Percentiles rank a stretch among this genome's conserved stretches.
Conservation (phyloP, 192 early-diverging fungal genomes). For the Entomortierella chlamydospora region DNA sequence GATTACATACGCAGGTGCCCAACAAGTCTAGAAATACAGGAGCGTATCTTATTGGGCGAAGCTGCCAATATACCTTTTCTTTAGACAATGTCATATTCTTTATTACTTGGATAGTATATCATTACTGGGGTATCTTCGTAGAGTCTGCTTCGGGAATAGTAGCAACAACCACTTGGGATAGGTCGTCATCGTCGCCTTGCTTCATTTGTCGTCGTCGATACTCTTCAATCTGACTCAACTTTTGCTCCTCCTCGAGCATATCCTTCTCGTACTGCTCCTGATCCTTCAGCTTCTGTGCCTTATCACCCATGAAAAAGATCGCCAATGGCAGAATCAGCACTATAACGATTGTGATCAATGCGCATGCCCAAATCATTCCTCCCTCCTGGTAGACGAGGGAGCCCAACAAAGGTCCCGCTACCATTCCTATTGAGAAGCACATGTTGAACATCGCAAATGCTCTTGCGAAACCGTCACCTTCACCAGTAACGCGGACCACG, state of each 20-base stretch:
- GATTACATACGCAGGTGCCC: too few species aligned
- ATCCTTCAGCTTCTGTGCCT: constrained; percentile 27
- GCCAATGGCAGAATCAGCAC: constrained; percentile 18
- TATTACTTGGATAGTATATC: too few species aligned
- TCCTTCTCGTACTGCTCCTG: constrained; percentile 26
- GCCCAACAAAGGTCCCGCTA: constrained; percentile 25
- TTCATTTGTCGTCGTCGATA: background rate
- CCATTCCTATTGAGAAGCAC: constrained; percentile 46
- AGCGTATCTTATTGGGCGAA: too few species aligned
- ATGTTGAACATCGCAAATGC: constrained; percentile 61
- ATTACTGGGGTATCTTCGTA: too few species aligned
- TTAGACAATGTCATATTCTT: too few species aligned
- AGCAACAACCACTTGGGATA: too few species aligned
- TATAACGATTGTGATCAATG: constrained; percentile 15
- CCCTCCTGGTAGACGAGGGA: constrained; percentile 34
- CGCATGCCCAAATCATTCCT: constrained; percentile 34
- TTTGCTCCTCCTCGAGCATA: constrained; percentile 18
- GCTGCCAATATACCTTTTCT: too few species aligned
- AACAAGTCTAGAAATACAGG: too few species aligned
- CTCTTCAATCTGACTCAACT: constrained; percentile 11
- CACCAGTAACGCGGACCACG: constrained; percentile 46
- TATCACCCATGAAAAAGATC: constrained; percentile 27
- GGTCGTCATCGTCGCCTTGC: background rate
- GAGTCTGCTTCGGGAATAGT: too few species aligned
- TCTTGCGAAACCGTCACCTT: constrained; percentile 55